Evolutionary conservation across 768 basidiomycete species (phyloP).

Genomic region (Mycena leptocephala): DNA sequence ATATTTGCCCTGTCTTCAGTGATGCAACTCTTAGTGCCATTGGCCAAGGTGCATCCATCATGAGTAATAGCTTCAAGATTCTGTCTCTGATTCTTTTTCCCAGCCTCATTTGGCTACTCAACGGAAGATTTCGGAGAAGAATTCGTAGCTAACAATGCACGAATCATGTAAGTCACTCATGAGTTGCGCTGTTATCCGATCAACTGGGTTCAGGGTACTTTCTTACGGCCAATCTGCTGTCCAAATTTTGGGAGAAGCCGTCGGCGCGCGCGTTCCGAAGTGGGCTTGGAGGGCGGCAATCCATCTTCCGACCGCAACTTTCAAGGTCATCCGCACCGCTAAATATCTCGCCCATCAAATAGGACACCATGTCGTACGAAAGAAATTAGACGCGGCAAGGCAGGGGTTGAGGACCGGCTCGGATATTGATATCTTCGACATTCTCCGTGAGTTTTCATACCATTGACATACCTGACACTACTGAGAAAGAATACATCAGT

Average conservation of each 20-base stretch:
- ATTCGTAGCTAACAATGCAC: not conserved
- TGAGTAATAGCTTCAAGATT: not conserved
- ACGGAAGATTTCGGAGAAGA: not conserved
- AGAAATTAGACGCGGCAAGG: conserved; percentile 1
- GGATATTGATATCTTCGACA: not conserved
- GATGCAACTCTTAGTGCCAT: not conserved
- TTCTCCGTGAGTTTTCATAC: not conserved
- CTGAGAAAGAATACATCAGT: not conserved
- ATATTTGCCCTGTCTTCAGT: conserved; percentile 4
- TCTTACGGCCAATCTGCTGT: not conserved
- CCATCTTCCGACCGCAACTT: not conserved
- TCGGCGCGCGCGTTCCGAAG: not conserved
- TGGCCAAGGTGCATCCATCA: not conserved
- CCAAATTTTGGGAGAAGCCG: conserved; percentile 1
- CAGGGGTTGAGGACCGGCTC: not conserved
- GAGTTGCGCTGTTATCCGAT: not conserved
- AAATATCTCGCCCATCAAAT: not conserved
- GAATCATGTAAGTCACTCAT: not conserved
- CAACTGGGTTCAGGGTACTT: not conserved
- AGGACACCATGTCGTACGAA: not conserved
- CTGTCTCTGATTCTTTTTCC: no score
- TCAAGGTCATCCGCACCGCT: not conserved
- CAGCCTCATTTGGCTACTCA: not conserved
- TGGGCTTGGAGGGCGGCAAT: not conserved
- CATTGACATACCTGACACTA: not conserved